Percentiles rank a stretch among this genome's conserved stretches.
These are phyloP conservation scores for Orbilia ellipsospora DNA, from an alignment of 2,329 filamentous ascomycete species.

Conservation along the genomic window DNA sequence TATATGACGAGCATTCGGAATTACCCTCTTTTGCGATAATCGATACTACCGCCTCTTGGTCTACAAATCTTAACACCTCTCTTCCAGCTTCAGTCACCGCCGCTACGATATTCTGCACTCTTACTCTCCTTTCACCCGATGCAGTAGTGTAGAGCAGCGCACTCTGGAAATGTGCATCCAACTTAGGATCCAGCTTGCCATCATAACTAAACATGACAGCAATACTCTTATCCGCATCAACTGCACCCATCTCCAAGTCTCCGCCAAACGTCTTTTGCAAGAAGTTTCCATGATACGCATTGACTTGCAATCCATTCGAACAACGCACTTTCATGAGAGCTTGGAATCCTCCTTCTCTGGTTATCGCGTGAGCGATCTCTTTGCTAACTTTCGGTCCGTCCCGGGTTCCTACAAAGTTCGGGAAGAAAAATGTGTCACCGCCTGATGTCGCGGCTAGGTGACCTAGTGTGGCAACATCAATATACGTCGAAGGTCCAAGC, in stretches of 20 bases:
- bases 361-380: constrained; percentile 87
- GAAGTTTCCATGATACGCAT: constrained; percentile 95
- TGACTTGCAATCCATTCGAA: constrained; percentile 93
- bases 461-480: constrained; percentile 66
- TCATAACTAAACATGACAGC: constrained; percentile 94
- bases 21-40: constrained; percentile 86
- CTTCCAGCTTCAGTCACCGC: constrained; percentile 86
- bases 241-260: constrained; percentile 90
- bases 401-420: constrained; percentile 89
- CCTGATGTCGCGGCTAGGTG: constrained; percentile 89
- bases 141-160: constrained; percentile 94
- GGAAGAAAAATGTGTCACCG: constrained; percentile 95
- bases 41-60: constrained; percentile 90
- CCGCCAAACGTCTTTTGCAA: constrained; percentile 87
- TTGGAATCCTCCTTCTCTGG: constrained; percentile 91
- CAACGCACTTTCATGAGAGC: constrained; percentile 98
- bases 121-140: constrained; percentile 85
- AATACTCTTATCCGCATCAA: constrained; percentile 93
- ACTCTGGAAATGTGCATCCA: constrained; percentile 97
- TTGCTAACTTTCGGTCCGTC: constrained; percentile 84
- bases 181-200: constrained; percentile 94
- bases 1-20: constrained; percentile 17
- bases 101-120: constrained; percentile 93
- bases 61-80: constrained; percentile 89
- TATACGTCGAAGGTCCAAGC: constrained; percentile 79